Percentiles rank a stretch among this genome's conserved stretches.
Conservation (phyloP, 176 grass and related monocot genomes). For the Raddia distichophylla region DNA sequence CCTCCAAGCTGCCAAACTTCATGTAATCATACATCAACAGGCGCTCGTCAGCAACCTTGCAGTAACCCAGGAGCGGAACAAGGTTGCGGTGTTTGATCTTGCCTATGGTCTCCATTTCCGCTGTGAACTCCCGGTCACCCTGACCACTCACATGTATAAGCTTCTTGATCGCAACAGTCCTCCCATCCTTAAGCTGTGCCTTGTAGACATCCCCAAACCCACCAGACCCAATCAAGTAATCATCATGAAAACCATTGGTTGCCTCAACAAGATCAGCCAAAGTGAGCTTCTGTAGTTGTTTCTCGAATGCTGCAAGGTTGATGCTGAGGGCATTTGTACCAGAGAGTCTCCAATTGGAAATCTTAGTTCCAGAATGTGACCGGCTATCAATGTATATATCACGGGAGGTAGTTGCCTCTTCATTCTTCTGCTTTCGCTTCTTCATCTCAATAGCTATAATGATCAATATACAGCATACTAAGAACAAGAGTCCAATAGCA, state of each 20-base stretch:
- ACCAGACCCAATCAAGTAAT: conserved; percentile 70
- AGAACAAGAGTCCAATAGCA: conserved; percentile 74
- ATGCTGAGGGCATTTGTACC: conserved; percentile 79
- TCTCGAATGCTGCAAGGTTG: conserved; percentile 76
- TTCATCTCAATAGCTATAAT: conserved; percentile 70
- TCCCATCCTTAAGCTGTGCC: conserved; percentile 88
- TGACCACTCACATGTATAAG: conserved; percentile 90
- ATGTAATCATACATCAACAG: conserved; percentile 95
- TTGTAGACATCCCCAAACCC: conserved; percentile 97
- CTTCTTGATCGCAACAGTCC: conserved; percentile 87
- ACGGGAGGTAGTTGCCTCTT: conserved; percentile 52
- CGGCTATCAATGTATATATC: conserved; percentile 85
- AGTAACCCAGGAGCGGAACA: conserved; percentile 88
- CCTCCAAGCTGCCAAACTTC: conserved; percentile 89
- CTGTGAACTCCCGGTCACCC: conserved; percentile 92
- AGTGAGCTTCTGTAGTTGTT: conserved; percentile 82
- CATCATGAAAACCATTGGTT: conserved; percentile 85
- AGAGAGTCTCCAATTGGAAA: conserved; percentile 82
- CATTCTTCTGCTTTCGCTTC: conserved; percentile 64
- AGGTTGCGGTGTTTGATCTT: conserved; percentile 97
- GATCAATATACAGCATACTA: conserved; percentile 72
- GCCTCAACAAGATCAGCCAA: conserved; percentile 76
- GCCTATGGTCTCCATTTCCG: conserved; percentile 98
- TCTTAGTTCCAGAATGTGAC: conserved; percentile 71
- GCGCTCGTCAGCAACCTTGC: conserved; percentile 85